phyloP scores from a whole-genome alignment of 2,329 filamentous ascomycete species.

The Capronia americana region DNA sequence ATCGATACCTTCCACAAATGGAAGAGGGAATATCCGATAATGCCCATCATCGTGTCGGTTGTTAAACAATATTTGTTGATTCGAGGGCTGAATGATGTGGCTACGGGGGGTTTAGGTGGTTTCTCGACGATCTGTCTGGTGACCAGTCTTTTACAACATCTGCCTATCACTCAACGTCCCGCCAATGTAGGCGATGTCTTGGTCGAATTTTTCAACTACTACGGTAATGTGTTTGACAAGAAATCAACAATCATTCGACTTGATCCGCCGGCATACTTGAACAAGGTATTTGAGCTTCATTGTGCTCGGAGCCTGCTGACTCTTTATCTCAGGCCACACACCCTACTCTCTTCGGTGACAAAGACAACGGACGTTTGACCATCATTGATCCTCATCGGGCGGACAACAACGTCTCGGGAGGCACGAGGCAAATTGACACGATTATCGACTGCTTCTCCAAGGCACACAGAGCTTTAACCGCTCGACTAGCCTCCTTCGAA shows the following conservation, averaged over 20 bases:
- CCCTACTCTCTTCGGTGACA: constrained; percentile 51
- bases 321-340: constrained; percentile 25
- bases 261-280: constrained; percentile 73
- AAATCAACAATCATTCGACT: constrained; percentile 74
- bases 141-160: constrained; percentile 82
- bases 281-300: constrained; percentile 65
- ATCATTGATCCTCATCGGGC: constrained; percentile 91
- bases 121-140: constrained; percentile 95
- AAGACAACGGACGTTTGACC: constrained; percentile 72
- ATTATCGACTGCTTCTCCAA: constrained; percentile 74
- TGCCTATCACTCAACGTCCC: constrained; percentile 63
- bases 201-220: constrained; percentile 87
- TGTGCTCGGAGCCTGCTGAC: constrained; percentile 19
- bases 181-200: constrained; percentile 77
- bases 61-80: constrained; percentile 94
- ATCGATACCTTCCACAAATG: constrained; percentile 80
- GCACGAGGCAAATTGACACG: constrained; percentile 71
- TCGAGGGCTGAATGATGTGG: constrained; percentile 88
- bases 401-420: constrained; percentile 87
- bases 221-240: constrained; percentile 81
- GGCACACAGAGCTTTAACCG: constrained; percentile 64
- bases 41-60: constrained; percentile 84
- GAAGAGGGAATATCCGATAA: constrained; percentile 79
- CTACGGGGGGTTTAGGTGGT: constrained; percentile 87
- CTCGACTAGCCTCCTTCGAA: constrained; percentile 58